Evolutionary conservation across 225 moss, liverwort and hornwort genomes (phyloP).

Genomic region (Polytrichum commune): DNA sequence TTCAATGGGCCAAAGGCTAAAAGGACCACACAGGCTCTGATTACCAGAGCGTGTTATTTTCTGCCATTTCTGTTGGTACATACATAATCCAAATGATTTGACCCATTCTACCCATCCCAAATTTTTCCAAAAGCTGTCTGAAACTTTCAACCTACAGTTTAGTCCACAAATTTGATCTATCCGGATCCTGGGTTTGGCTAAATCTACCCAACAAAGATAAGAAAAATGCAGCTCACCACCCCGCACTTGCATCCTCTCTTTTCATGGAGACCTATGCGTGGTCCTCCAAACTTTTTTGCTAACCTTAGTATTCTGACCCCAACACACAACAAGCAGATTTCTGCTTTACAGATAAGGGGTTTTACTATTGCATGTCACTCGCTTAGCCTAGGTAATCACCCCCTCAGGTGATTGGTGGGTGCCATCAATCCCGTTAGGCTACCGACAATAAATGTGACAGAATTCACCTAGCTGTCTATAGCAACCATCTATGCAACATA

Average conservation of each 20-base stretch:
- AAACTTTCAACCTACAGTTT: constrained; percentile 1
- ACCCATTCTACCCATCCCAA: constrained; percentile 2
- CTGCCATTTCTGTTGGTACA: constrained; percentile 6
- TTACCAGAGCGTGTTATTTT: constrained; percentile 2
- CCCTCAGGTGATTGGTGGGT: not conserved
- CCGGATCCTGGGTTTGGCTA: not conserved
- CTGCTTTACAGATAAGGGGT: not conserved
- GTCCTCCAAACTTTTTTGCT: not conserved
- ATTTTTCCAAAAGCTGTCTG: constrained; percentile 4
- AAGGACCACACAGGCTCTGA: not conserved
- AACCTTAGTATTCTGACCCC: not conserved
- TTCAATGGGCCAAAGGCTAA: not conserved
- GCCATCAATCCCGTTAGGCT: too few relatives aligned
- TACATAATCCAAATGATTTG: constrained; percentile 7
- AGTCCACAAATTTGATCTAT: not conserved
- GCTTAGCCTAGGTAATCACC: not conserved
- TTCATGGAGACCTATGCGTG: not conserved
- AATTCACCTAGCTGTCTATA: not conserved
- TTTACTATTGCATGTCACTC: constrained; percentile 1
- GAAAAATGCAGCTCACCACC: not conserved
- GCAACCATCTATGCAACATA: not conserved
- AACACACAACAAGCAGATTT: constrained; percentile 2
- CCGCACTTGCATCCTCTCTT: not conserved
- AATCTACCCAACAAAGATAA: not conserved
- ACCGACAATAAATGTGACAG: not conserved